Percentiles rank a stretch among this genome's conserved stretches.
These are phyloP conservation scores for Thraustochytrium striatum DNA, from an alignment of 352 stramenopile genomes.

Conservation along the genomic window DNA sequence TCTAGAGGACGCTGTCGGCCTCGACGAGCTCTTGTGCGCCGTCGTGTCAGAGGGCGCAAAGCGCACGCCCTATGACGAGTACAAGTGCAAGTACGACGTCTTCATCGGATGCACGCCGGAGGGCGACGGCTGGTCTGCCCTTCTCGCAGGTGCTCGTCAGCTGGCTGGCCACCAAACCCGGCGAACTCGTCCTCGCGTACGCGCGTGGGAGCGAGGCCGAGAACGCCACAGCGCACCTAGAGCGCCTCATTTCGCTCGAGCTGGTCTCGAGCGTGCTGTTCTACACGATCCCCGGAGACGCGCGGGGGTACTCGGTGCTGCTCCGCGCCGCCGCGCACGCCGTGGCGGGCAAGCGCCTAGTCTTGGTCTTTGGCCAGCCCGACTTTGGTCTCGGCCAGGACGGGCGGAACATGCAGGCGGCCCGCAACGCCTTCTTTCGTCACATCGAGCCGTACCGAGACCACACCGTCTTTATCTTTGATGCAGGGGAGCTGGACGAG, in stretches of 20 bases:
- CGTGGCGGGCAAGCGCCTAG: not conserved
- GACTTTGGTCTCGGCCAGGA: not conserved
- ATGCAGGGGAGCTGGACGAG: conserved; percentile 7
- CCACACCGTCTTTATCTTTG: not conserved
- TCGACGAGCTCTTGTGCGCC: conserved; percentile 7
- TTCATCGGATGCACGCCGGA: conserved; percentile 20
- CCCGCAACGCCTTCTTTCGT: not conserved
- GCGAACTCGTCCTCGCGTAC: conserved; percentile 14
- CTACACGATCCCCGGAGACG: conserved; percentile 9
- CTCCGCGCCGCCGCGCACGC: conserved; percentile 16
- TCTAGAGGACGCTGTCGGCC: too few relatives aligned
- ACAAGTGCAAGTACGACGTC: conserved; percentile 14
- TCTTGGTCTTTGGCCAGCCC: conserved; percentile 6
- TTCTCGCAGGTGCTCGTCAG: conserved; percentile 23
- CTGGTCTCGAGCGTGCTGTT: conserved; percentile 5
- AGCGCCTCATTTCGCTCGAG: conserved; percentile 13
- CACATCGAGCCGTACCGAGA: not conserved
- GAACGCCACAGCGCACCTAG: conserved; percentile 1
- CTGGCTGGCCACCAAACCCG: conserved; percentile 37
- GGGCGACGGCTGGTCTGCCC: not conserved
- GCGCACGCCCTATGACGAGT: not conserved
- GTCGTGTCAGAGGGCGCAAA: not conserved
- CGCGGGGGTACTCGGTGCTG: conserved; percentile 16
- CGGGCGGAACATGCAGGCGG: not conserved
- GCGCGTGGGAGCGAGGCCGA: not conserved